Percentiles rank a stretch among this genome's conserved stretches.
Evolutionary conservation across 768 basidiomycete genomes (phyloP).

Genomic region (Suillus spraguei): DNA sequence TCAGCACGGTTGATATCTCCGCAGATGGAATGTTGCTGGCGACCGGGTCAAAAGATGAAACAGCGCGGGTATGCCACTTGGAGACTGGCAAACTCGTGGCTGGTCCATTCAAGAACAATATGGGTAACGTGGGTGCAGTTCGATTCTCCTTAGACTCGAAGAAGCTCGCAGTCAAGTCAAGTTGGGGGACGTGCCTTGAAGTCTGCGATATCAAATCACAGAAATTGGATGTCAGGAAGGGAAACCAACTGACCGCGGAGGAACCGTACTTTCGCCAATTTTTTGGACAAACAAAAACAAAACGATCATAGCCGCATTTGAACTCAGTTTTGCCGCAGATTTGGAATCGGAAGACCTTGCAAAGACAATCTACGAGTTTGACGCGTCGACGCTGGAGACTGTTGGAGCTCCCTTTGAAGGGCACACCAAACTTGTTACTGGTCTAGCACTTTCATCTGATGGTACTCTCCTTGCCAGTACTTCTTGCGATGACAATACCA

Average conservation of each 20-base stretch:
- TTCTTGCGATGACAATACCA: not conserved
- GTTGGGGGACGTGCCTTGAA: not conserved
- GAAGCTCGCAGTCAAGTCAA: no score
- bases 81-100: no score
- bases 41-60: no score
- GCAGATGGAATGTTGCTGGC: no score
- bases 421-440: not conserved
- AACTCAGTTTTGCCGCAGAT: not conserved
- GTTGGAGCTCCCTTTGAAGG: not conserved
- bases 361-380: not conserved
- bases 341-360: rapidly evolving
- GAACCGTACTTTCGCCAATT: no score
- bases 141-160: no score
- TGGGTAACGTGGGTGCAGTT: no score
- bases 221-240: not conserved
- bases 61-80: no score
- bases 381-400: not conserved
- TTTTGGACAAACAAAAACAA: no score
- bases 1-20: no score
- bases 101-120: no score
- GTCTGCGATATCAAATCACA: not conserved
- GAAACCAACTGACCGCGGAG: not conserved
- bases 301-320: not conserved
- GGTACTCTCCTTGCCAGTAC: not conserved
- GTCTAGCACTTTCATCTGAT: not conserved